Base-by-base conservation (phyloP, 148 eudicot genomes). In the Cornus kousa region DNA sequence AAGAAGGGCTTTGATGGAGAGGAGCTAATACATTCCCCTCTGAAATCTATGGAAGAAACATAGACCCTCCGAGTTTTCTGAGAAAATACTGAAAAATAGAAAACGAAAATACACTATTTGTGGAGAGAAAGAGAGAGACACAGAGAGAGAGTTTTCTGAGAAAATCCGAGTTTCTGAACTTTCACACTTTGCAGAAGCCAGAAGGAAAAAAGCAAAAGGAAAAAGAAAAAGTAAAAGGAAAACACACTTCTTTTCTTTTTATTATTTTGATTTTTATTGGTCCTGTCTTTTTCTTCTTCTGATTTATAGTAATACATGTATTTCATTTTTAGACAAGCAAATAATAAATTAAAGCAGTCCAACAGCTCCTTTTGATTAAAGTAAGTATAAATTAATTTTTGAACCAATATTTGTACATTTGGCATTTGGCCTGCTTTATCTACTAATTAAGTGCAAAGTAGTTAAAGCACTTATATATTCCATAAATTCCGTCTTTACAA, bases 111-210 rank as follows among this genome's bases (percentile, higher is more conserved):
- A 28, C 28, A 28, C 28, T 28, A 28, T 28, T 28, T 28, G 28
- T 28, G 28, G 28, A 28, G 28, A 68, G 20, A 22, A n/a, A n/a
- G 60, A 35, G 78, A 14, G 70, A 20, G 33, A 32, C 67, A 39
- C 73, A 67, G 77, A 33, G 67, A 59, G 69, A 59, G 80, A 64
- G 71, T 31, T 33, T 19, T 1, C 23, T 20, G n/a, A 9, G 23
- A 17, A 46, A 55, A 68, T 50, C 67, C 50, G 67, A 23, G 20
- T 11, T 24, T 55, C 23, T 35, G 75, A 53, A 67, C 17, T 76
- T 76, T 66, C 28, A 67, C 39, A 53, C 64, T 23, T 33, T 64
- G 67, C 43, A 75, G 74, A 40, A 37, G 67, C n/a, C 64, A 13
- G 48, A 72, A 72, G 28, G 14, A 2, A 72, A 72, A 48, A 50